A percentile compares a stretch with the other conserved stretches of the same genome.
Evolutionary conservation across 139 green algal species (phyloP).

Genomic region (Chlorella sp.): DNA sequence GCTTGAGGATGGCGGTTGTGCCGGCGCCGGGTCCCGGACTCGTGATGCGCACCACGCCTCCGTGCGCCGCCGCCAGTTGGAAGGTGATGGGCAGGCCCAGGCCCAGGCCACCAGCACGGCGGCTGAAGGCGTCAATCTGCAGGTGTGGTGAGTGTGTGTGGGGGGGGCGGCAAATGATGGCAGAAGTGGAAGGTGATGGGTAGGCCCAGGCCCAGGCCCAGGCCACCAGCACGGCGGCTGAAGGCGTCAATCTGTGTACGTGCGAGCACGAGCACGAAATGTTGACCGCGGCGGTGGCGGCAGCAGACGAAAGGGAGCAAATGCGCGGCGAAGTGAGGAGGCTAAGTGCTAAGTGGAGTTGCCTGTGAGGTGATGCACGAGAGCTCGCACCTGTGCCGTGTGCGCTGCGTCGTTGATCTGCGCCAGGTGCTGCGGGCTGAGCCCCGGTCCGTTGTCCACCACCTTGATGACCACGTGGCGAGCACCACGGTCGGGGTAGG

Average conservation of each 20-base stretch:
- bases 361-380: not conserved
- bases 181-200: conserved; percentile 46
- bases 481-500: conserved; percentile 6
- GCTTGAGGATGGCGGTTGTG: not conserved
- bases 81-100: conserved; percentile 49
- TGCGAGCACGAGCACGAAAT: too few species aligned
- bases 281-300: too few species aligned
- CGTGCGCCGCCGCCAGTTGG: conserved; percentile 48
- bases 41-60: not conserved
- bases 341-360: too few species aligned
- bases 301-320: too few species aligned
- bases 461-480: conserved; percentile 35
- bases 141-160: too few species aligned
- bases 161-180: too few species aligned
- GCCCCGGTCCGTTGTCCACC: conserved; percentile 18
- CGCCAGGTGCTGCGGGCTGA: conserved; percentile 44
- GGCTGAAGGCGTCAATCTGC: conserved; percentile 17
- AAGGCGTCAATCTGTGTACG: conserved; percentile 10
- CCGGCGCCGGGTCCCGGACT: not conserved
- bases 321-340: too few species aligned
- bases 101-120: conserved; percentile 58
- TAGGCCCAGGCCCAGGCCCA: conserved; percentile 56
- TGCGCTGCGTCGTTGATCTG: conserved; percentile 12
- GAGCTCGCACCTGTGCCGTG: not conserved
- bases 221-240: conserved; percentile 52